Percentiles rank a stretch among this genome's conserved stretches.
Evolutionary conservation across 2,329 filamentous ascomycete genomes (phyloP).

Genomic region (Geosmithia flava): DNA sequence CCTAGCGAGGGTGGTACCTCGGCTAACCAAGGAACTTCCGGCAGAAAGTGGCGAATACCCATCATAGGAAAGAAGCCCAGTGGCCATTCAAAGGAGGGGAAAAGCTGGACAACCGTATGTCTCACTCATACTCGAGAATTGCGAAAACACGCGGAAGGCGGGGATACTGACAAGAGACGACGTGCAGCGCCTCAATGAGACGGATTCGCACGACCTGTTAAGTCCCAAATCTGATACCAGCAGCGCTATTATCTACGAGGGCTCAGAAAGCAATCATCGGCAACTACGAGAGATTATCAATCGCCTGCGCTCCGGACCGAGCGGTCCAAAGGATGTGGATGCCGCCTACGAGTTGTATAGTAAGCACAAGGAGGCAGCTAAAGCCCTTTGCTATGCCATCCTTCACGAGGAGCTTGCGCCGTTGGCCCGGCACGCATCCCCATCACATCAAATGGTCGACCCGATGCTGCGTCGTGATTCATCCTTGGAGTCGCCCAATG

Average conservation of each 20-base stretch:
- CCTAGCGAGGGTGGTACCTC: constrained; percentile 2
- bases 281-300: constrained; percentile 21
- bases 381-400: constrained; percentile 25
- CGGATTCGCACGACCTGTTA: constrained; percentile 14
- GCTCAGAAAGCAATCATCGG: constrained; percentile 18
- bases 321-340: constrained; percentile 24
- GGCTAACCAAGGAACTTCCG: background rate
- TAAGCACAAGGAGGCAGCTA: constrained; percentile 25
- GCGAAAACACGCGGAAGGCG: background rate
- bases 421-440: constrained; percentile 6
- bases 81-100: background rate
- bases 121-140: background rate
- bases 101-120: constrained; percentile 1
- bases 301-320: constrained; percentile 19
- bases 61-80: constrained; percentile 2
- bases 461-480: constrained; percentile 14
- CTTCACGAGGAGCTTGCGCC: constrained; percentile 25
- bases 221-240: constrained; percentile 11
- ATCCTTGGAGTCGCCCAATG: constrained; percentile 16
- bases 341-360: constrained; percentile 29
- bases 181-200: constrained; percentile 6
- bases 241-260: constrained; percentile 12
- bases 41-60: constrained; percentile 2
- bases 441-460: constrained; percentile 1
- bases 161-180: background rate